Conservation (phyloP, 2,329 filamentous ascomycete genomes). For the Ophiostoma sp. region DNA sequence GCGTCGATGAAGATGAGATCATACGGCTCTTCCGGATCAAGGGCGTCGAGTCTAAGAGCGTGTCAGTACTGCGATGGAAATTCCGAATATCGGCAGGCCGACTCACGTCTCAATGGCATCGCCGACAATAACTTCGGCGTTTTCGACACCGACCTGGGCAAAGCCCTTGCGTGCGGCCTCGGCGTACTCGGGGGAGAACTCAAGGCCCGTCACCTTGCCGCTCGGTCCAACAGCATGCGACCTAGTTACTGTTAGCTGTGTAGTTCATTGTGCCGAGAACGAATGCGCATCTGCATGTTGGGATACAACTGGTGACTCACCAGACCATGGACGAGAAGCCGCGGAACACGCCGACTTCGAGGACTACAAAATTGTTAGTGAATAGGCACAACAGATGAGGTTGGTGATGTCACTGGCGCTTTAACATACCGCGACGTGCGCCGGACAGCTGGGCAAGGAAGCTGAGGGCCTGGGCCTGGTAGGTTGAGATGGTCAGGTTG, state of each 20-base stretch:
- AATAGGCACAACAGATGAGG: background rate
- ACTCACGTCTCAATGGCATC: slow-evolving; percentile 50
- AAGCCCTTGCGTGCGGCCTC: slow-evolving; percentile 43
- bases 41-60: slow-evolving; percentile 36
- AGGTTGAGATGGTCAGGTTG: slow-evolving; percentile 33
- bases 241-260: background rate
- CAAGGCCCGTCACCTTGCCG: slow-evolving; percentile 47
- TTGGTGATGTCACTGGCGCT: background rate
- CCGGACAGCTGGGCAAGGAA: slow-evolving; percentile 45
- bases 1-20: slow-evolving; percentile 58
- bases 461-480: slow-evolving; percentile 34
- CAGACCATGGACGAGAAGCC: slow-evolving; percentile 53
- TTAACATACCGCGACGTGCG: slow-evolving; percentile 37
- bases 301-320: slow-evolving; percentile 28
- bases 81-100: background rate
- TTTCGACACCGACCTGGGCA: slow-evolving; percentile 43
- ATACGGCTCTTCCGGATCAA: slow-evolving; percentile 46
- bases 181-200: slow-evolving; percentile 48
- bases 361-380: slow-evolving; percentile 37
- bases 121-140: slow-evolving; percentile 50
- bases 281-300: too few relatives aligned
- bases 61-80: background rate
- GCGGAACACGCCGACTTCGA: slow-evolving; percentile 52
- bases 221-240: slow-evolving; percentile 47
- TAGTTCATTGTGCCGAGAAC: background rate